phyloP scores from a whole-genome alignment of 75 land plant species.

The Isoetes taiwanensis region DNA sequence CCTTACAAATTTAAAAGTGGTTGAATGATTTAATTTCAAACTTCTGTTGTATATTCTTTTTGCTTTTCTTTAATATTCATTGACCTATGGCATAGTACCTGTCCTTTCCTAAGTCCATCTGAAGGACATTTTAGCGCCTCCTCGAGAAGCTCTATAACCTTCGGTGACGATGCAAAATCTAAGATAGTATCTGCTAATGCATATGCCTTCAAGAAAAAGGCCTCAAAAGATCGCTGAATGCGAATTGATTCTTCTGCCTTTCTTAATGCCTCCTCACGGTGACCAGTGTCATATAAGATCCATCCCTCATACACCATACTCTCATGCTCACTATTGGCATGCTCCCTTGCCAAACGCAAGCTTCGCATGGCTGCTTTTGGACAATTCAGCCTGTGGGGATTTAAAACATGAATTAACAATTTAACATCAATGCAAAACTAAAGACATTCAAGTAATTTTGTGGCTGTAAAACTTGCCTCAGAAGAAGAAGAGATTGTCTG shows the following conservation, averaged over 20 bases:
- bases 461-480: too few relatives aligned
- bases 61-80: background rate
- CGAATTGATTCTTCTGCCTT: slow-evolving; percentile 4
- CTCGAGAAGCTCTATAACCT: background rate
- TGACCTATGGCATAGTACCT: background rate
- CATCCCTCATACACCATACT: slow-evolving; percentile 1
- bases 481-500: slow-evolving; percentile 5
- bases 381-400: slow-evolving; percentile 4
- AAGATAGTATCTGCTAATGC: slow-evolving; percentile 1
- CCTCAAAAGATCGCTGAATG: background rate
- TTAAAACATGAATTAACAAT: too few relatives aligned
- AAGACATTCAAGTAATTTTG: too few relatives aligned
- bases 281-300: background rate
- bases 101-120: slow-evolving; percentile 1
- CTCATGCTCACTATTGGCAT: slow-evolving; percentile 1
- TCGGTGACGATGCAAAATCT: background rate
- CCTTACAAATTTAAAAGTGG: background rate
- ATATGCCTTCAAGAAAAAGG: slow-evolving; percentile 4
- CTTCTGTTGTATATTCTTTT: too few relatives aligned
- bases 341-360: slow-evolving; percentile 1
- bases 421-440: too few relatives aligned
- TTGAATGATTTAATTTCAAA: background rate
- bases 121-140: slow-evolving; percentile 2
- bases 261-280: background rate
- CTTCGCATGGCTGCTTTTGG: slow-evolving; percentile 1